Base-by-base conservation (phyloP, 2,329 filamentous ascomycete species). In the Exophiala xenobiotica region DNA sequence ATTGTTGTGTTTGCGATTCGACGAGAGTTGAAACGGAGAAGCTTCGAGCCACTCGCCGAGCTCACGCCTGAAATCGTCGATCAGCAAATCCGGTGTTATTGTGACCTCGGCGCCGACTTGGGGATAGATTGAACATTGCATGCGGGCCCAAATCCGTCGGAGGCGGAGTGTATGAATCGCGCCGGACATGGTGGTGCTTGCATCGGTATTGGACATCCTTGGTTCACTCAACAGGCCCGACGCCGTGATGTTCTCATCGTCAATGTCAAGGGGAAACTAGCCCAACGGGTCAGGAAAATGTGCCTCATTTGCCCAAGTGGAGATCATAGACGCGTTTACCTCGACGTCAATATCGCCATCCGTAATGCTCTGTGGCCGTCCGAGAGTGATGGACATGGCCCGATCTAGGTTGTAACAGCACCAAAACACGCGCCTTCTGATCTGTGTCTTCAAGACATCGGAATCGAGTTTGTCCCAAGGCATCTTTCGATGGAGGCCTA, bases 361-460 rank as follows among this genome's bases (percentile, higher is more conserved):
- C 3, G 70, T 63, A 35, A 73, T 68, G 2, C 70, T 70, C 11
- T 72, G 50, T 2, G 70, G 70, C 20, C 70, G 66, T 11, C 68
- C 68, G 0, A 73, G 54, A 0, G 70, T 73, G 20, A 67, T 67
- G 1, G 70, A 67, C 37, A 70, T 70, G 22, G 71, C 62, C 16
- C 70, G 65, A 44, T 73, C 70, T 2, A 73, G 63, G n/a, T 72
- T 72, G 51, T 73, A 73, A 6, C 71, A 61, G 58, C 69, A 70
- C 70, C 70, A 73, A 51, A 73, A 73, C 1, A 67, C 68, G n/a
- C 70, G 67, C 48, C 71, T 72, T 2, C 66, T 59, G 64, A 72
- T 68, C 46, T 73, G 69, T 23, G 70, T 65, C 39, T 71, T 69
- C 6, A 65, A 42, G 37, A 65, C 22, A 43, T 58, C 65, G 3